phyloP scores from a whole-genome alignment of 225 moss, liverwort and hornwort genomes.

The Pseudoscleropodium purum region DNA sequence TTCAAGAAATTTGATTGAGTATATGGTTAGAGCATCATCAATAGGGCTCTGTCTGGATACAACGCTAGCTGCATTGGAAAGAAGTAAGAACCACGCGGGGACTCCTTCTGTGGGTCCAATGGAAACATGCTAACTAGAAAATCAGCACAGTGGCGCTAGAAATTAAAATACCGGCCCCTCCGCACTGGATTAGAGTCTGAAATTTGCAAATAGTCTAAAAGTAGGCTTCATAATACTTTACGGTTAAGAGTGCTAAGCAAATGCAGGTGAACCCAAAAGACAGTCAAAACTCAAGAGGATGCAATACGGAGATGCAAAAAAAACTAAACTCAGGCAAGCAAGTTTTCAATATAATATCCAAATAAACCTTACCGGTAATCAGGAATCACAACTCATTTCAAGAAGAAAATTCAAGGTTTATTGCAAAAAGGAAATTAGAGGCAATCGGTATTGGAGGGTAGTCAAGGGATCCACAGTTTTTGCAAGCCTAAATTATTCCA shows the following conservation, averaged over 20 bases:
- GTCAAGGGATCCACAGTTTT: not conserved
- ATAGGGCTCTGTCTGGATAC: too few relatives aligned
- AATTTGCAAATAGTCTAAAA: not conserved
- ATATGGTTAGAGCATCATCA: too few relatives aligned
- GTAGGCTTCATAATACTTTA: not conserved
- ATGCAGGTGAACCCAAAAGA: not conserved
- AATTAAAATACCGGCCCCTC: too few relatives aligned
- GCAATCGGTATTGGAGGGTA: not conserved
- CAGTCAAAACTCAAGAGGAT: not conserved
- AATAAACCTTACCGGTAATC: not conserved
- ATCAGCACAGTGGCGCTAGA: too few relatives aligned
- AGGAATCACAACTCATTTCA: not conserved
- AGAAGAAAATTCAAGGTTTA: not conserved
- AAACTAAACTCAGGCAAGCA: not conserved
- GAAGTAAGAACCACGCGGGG: too few relatives aligned
- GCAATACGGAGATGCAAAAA: not conserved
- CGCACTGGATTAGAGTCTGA: too few relatives aligned
- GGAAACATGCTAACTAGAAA: too few relatives aligned
- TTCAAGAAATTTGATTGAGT: too few relatives aligned
- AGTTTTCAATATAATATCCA: not conserved
- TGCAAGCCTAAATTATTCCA: slow-evolving; percentile 18
- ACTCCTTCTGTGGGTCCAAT: too few relatives aligned
- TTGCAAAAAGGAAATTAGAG: not conserved
- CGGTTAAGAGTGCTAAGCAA: not conserved
- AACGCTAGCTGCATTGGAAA: too few relatives aligned